Conservation (phyloP, 495 filamentous ascomycete species). For the Elaphomyces granulatus region DNA sequence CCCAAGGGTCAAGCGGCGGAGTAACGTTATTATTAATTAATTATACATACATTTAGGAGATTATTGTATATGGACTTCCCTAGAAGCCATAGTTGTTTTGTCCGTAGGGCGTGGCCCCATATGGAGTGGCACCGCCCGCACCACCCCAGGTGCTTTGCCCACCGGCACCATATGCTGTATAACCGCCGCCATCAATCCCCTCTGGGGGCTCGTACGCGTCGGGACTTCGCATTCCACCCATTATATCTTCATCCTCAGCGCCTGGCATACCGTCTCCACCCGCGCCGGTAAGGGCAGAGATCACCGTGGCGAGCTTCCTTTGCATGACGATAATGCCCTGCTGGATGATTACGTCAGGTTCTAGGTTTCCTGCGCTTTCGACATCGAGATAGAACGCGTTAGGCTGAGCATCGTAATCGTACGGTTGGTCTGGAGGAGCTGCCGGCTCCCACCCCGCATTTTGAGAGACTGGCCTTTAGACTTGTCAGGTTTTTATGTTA, state of each 20-base stretch:
- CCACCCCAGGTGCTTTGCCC: slow-evolving; percentile 52
- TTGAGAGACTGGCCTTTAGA: slow-evolving; percentile 67
- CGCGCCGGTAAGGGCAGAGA: slow-evolving; percentile 48
- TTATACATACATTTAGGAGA: too few relatives aligned
- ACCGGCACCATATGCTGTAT: slow-evolving; percentile 56
- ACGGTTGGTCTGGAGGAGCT: slow-evolving; percentile 63
- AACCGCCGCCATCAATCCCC: slow-evolving; percentile 50
- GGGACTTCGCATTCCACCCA: slow-evolving; percentile 46
- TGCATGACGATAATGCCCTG: slow-evolving; percentile 84
- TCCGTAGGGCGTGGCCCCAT: slow-evolving; percentile 59
- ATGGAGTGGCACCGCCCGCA: slow-evolving; percentile 41
- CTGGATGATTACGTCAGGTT: slow-evolving; percentile 73
- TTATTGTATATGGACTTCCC: too few relatives aligned
- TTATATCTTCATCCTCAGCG: slow-evolving; percentile 36
- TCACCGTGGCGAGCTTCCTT: slow-evolving; percentile 74
- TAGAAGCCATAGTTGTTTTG: slow-evolving; percentile 37
- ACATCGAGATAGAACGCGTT: slow-evolving; percentile 82
- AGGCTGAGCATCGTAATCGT: slow-evolving; percentile 82
- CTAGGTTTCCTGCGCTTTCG: slow-evolving; percentile 73
- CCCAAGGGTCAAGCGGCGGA: too few relatives aligned
- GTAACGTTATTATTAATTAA: too few relatives aligned
- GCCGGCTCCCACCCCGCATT: slow-evolving; percentile 76
- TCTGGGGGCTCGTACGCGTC: slow-evolving; percentile 44
- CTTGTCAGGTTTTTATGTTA: too few relatives aligned
- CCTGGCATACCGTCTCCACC: slow-evolving; percentile 36